A percentile compares a stretch with the other conserved stretches of the same genome.
Evolutionary conservation across 106 monocot species (phyloP).

Genomic region (Acanthochlamys bracteata): DNA sequence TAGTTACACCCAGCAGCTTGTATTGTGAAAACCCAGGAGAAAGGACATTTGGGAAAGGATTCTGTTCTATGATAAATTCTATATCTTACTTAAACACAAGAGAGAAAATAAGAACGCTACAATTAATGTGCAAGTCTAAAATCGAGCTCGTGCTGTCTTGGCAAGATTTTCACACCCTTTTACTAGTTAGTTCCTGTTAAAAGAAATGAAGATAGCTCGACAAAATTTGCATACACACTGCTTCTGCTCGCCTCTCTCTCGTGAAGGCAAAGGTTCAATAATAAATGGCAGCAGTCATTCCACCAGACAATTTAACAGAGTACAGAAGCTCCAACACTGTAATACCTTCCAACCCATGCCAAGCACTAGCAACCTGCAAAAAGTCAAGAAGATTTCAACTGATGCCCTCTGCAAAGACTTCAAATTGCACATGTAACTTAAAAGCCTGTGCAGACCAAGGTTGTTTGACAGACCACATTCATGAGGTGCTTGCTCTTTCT

Average conservation of each 20-base stretch:
- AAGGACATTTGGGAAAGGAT: too few species aligned
- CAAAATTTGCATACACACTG: conserved; percentile 24
- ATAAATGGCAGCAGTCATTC: conserved; percentile 56
- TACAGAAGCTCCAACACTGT: conserved; percentile 46
- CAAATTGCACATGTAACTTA: neutral
- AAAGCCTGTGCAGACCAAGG: neutral
- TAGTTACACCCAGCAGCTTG: too few species aligned
- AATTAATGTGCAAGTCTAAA: too few species aligned
- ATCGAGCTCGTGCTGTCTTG: too few species aligned
- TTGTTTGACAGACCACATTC: too few species aligned
- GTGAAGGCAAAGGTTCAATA: conserved; percentile 66
- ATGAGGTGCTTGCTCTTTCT: too few species aligned
- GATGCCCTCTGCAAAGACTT: neutral
- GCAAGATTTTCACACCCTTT: too few species aligned
- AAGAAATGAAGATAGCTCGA: neutral
- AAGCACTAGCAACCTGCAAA: conserved; percentile 63
- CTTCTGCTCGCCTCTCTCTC: conserved; percentile 54
- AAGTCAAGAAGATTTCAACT: neutral
- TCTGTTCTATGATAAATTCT: too few species aligned
- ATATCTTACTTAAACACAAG: too few species aligned
- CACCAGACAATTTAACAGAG: conserved; percentile 49
- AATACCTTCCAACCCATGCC: conserved; percentile 48
- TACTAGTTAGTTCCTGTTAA: neutral
- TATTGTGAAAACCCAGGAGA: too few species aligned
- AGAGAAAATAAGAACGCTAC: too few species aligned